Percentiles rank a stretch among this genome's conserved stretches.
Conservation (phyloP, 805 yeast species). For the Candida corydali region DNA sequence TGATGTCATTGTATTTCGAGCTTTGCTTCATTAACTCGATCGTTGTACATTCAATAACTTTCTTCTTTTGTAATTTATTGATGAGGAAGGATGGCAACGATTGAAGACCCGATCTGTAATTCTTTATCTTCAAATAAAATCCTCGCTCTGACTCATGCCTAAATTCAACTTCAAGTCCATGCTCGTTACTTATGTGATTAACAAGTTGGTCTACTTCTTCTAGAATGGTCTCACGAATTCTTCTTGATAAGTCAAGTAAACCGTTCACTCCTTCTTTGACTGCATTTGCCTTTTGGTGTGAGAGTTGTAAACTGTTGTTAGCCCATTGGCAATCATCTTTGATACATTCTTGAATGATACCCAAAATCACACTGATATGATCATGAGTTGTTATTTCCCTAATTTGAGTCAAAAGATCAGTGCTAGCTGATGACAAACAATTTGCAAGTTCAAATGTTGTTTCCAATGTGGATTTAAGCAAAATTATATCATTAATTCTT, state of each 20-base stretch:
- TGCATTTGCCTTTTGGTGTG: slow-evolving; percentile 10
- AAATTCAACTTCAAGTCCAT: slow-evolving; percentile 3
- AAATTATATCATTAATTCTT: slow-evolving; percentile 37
- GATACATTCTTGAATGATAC: slow-evolving; percentile 5
- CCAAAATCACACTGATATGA: background rate
- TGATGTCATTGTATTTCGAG: slow-evolving; percentile 34
- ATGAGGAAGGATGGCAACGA: slow-evolving; percentile 6
- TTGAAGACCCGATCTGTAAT: background rate
- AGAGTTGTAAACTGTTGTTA: slow-evolving; percentile 4
- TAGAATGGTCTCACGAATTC: slow-evolving; percentile 4
- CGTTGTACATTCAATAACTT: slow-evolving; percentile 10
- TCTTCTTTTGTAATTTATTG: slow-evolving; percentile 7
- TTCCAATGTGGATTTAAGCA: slow-evolving; percentile 33
- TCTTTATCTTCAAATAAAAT: slow-evolving; percentile 8
- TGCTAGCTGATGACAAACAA: background rate
- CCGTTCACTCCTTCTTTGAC: slow-evolving; percentile 9
- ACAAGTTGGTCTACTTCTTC: slow-evolving; percentile 4
- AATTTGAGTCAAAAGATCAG: slow-evolving; percentile 6
- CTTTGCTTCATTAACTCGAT: slow-evolving; percentile 18
- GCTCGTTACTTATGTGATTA: slow-evolving; percentile 1
- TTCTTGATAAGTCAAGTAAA: slow-evolving; percentile 10
- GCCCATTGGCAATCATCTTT: slow-evolving; percentile 9
- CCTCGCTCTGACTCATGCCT: slow-evolving; percentile 8
- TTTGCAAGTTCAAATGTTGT: background rate
- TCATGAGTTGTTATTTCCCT: slow-evolving; percentile 6